Evolutionary conservation across 1,284 basidiomycete species (phyloP).

Genomic region (Mycena sp.): DNA sequence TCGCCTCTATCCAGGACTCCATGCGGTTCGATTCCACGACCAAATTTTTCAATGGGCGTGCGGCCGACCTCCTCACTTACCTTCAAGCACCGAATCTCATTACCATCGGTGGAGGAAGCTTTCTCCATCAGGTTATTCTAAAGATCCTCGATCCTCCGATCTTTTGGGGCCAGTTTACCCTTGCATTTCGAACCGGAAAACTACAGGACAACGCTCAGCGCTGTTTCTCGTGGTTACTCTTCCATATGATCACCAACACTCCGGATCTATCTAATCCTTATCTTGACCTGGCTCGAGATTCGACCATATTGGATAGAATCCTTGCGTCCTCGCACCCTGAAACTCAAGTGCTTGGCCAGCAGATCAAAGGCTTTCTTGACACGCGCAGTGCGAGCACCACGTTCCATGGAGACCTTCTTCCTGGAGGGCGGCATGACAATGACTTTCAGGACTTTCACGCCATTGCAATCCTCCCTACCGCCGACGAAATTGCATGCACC

Average conservation of each 20-base stretch:
- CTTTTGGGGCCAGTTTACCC: conserved; percentile 57
- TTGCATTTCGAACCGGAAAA: conserved; percentile 48
- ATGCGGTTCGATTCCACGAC: conserved; percentile 53
- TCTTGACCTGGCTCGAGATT: conserved; percentile 47
- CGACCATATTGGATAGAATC: conserved; percentile 44
- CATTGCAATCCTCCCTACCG: conserved; percentile 67
- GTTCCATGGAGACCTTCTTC: conserved; percentile 37
- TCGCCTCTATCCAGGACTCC: conserved; percentile 51
- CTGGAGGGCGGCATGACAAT: conserved; percentile 75
- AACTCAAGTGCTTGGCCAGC: conserved; percentile 46
- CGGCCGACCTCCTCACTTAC: conserved; percentile 50
- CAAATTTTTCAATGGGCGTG: conserved; percentile 56
- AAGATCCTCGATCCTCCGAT: conserved; percentile 63
- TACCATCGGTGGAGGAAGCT: conserved; percentile 53
- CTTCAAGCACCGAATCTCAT: conserved; percentile 50
- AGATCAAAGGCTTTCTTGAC: conserved; percentile 54
- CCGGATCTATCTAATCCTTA: conserved; percentile 48
- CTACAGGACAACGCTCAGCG: conserved; percentile 49
- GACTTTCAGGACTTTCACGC: conserved; percentile 65
- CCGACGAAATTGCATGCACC: conserved; percentile 59
- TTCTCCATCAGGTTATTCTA: conserved; percentile 51
- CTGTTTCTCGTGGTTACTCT: conserved; percentile 61
- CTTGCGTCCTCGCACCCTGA: conserved; percentile 45
- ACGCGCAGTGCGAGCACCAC: conserved; percentile 37
- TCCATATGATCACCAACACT: conserved; percentile 56